Conservation (phyloP, 1,284 basidiomycete species). For the Pseudozyma thailandica region DNA sequence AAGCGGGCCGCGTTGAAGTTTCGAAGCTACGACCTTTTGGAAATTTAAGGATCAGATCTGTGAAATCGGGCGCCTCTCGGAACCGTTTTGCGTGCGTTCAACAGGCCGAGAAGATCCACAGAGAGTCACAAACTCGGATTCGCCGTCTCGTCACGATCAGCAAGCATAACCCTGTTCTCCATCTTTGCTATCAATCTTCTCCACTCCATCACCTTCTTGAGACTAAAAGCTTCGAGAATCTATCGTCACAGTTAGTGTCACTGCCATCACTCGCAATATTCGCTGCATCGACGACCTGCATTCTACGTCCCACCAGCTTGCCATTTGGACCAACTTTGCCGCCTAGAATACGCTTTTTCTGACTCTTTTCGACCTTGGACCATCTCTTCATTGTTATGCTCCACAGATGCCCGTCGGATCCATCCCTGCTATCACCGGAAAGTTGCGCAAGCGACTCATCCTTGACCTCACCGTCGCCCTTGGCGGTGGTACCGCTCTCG, state of each 20-base stretch:
- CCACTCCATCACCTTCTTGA: slow-evolving; percentile 24
- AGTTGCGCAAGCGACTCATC: slow-evolving; percentile 66
- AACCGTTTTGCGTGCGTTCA: not conserved
- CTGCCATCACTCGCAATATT: not conserved
- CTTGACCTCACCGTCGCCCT: slow-evolving; percentile 63
- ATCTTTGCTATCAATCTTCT: not conserved
- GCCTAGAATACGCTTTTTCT: slow-evolving; percentile 6
- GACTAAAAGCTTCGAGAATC: slow-evolving; percentile 12
- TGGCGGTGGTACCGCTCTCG: slow-evolving; percentile 59
- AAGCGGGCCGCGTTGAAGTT: too few species aligned
- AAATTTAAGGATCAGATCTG: not conserved
- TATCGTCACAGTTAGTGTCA: slow-evolving; percentile 30
- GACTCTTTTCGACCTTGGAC: slow-evolving; percentile 7
- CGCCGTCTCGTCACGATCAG: slow-evolving; percentile 18
- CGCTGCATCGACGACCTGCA: not conserved
- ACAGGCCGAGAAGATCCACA: slow-evolving; percentile 7
- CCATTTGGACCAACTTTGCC: not conserved
- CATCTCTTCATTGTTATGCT: not conserved
- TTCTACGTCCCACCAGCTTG: not conserved
- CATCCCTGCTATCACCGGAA: slow-evolving; percentile 64
- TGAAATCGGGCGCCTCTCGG: slow-evolving; percentile 1
- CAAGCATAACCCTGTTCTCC: not conserved
- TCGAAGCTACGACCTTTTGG: too few species aligned
- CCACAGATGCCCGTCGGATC: slow-evolving; percentile 55
- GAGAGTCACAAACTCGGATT: not conserved